Evolutionary conservation across 2,329 filamentous ascomycete species (phyloP), one percentile per base, ranked within the genome.

Genomic region (Colletotrichum coccodes): DNA sequence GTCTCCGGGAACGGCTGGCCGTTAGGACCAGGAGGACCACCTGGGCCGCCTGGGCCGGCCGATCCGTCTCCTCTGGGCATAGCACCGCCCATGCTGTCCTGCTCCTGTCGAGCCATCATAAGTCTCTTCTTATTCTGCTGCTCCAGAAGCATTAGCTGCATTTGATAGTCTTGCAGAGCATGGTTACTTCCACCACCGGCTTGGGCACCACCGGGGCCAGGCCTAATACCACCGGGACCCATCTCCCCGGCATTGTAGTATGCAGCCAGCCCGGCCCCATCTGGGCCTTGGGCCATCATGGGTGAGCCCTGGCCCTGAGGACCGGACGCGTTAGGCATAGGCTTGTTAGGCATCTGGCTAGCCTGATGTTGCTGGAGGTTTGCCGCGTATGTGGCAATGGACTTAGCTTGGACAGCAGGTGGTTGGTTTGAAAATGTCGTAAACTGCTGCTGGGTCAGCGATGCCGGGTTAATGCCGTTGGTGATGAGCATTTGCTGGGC

Each of bases 111-210:
- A 42, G 93, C 93, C 92, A 94, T 94, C 85, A 94, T 90, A 56
- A 95, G 85, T 21, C 93, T 86, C 80, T 94, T 95, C 85, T 95
- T 95, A 75, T 95, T 95, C 80, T 95, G 92, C 80, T 95, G 93
- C 80, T 95, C 93, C 18, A 95, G 86, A 57, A 95, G 82, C 93
- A 95, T 95, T 77, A 95, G 82, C 78, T 95, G 93, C 92, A 95
- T 95, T 82, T 95, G 93, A 75, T 95, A 95, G 78, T 96, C 93
- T 79, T 95, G 92, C 52, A 95, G 85, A 26, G 93, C 93, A 78
- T 95, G 92, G 77, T 94, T 95, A 79, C 91, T 92, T 58, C 83
- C 86, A 73, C 81, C 85, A 70, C 80, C 84, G 18, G 80, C 81
- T 72, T 85, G 85, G 38, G 79, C 80, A 65, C 80, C 84, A 44